Evolutionary conservation across 495 filamentous ascomycete genomes (phyloP).

Genomic region (Usnea hakonensis): DNA sequence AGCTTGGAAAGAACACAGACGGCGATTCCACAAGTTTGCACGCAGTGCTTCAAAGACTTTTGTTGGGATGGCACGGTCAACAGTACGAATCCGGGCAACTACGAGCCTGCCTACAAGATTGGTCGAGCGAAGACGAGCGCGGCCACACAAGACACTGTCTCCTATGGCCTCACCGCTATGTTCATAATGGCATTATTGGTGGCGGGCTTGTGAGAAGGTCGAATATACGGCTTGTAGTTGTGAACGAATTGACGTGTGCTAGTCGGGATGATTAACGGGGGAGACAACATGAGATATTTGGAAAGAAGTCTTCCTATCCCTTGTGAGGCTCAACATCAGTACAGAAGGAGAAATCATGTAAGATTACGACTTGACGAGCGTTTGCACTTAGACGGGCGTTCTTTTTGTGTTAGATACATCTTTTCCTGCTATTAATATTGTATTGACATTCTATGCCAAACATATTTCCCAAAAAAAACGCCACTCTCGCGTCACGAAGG

Average conservation of each 20-base stretch:
- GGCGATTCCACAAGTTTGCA: slow-evolving; percentile 57
- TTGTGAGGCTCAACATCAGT: no score
- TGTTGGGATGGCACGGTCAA: slow-evolving; percentile 79
- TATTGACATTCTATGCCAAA: no score
- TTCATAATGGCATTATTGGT: slow-evolving; percentile 21
- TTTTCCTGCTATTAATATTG: no score
- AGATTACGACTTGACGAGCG: no score
- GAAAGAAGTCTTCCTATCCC: no score
- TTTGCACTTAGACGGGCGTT: no score
- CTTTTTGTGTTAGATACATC: no score
- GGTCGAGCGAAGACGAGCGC: slow-evolving; percentile 18
- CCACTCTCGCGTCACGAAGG: no score
- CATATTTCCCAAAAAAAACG: no score
- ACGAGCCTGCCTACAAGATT: slow-evolving; percentile 28
- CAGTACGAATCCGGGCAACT: slow-evolving; percentile 28
- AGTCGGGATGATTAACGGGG: neutral
- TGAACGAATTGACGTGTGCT: neutral
- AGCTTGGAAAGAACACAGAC: slow-evolving; percentile 61
- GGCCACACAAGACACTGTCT: slow-evolving; percentile 16
- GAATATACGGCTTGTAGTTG: neutral
- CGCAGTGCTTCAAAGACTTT: slow-evolving; percentile 66
- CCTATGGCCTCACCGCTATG: slow-evolving; percentile 22
- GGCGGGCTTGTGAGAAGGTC: neutral
- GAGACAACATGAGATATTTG: neutral
- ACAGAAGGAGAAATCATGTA: no score